phyloP scores from a whole-genome alignment of 805 yeast genomes.

The Candida odintsovae region DNA sequence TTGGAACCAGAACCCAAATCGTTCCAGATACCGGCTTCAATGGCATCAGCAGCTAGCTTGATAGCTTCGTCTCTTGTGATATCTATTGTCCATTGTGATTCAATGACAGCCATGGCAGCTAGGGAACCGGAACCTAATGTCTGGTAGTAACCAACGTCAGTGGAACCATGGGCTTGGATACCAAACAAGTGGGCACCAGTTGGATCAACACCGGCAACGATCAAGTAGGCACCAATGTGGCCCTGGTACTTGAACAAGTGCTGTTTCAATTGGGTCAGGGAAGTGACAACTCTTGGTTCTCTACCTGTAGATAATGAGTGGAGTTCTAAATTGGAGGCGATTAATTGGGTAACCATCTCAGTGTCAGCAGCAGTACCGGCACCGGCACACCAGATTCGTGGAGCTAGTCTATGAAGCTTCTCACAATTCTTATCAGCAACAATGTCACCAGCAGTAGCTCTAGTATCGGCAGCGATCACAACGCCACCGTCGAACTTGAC shows the following conservation, averaged over 20 bases:
- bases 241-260: constrained; percentile 97
- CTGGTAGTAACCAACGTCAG: constrained; percentile 91
- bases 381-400: constrained; percentile 98
- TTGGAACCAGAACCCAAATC: constrained; percentile 98
- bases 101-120: constrained; percentile 98
- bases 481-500: constrained; percentile 92
- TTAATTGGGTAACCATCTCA: constrained; percentile 93
- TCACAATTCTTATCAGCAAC: constrained; percentile 99
- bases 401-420: constrained; percentile 84
- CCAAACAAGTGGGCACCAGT: constrained; percentile 92
- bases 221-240: constrained; percentile 92
- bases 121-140: constrained; percentile 94
- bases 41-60: constrained; percentile 84
- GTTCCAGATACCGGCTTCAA: constrained; percentile 97
- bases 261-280: constrained; percentile 88
- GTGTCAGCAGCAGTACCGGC: constrained; percentile 99
- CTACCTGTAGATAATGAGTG: constrained; percentile 81
- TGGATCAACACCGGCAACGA: constrained; percentile 97
- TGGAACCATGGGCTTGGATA: constrained; percentile 96
- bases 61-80: constrained; percentile 87
- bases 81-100: constrained; percentile 77
- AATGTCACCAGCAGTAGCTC: constrained; percentile 94
- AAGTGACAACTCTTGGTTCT: constrained; percentile 89
- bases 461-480: constrained; percentile 96
- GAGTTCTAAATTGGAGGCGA: constrained; percentile 83